phyloP scores from a whole-genome alignment of 2,329 filamentous ascomycete species.

The Chaetomiaceae sp. region DNA sequence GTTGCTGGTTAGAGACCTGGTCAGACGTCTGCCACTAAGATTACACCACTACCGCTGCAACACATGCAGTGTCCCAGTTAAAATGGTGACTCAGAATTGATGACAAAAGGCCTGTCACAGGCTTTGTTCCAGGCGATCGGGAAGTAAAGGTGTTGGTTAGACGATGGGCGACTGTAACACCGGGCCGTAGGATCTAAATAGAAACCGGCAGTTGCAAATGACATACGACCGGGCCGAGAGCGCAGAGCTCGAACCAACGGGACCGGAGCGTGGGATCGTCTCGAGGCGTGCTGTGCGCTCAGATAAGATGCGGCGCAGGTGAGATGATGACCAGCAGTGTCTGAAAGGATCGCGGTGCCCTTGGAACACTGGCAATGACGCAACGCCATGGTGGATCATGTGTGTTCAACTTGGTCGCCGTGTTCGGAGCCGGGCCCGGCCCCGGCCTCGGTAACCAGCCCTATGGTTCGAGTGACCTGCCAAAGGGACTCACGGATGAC shows the following conservation, averaged over 20 bases:
- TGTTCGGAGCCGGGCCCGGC: not conserved
- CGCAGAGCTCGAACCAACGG: constrained; percentile 16
- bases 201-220: not conserved
- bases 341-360: not conserved
- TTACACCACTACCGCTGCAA: not conserved
- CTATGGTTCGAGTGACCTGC: not conserved
- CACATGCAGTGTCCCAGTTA: not conserved
- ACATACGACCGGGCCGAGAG: constrained; percentile 3
- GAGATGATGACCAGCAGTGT: not conserved
- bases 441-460: constrained; percentile 1
- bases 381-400: not conserved
- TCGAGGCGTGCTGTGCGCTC: not conserved
- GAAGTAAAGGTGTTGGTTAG: constrained; percentile 10
- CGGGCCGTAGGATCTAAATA: constrained; percentile 1
- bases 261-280: not conserved
- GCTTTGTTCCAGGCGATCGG: not conserved
- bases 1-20: no score
- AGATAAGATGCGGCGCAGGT: constrained; percentile 13
- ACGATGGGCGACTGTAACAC: not conserved
- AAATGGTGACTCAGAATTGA: not conserved
- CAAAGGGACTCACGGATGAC: constrained; percentile 2
- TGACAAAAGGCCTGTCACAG: not conserved
- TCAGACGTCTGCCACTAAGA: not conserved
- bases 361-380: not conserved
- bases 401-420: not conserved